Conservation (phyloP, 1,139 yeast species). For the Chernovozyma sophiae-reginae region DNA sequence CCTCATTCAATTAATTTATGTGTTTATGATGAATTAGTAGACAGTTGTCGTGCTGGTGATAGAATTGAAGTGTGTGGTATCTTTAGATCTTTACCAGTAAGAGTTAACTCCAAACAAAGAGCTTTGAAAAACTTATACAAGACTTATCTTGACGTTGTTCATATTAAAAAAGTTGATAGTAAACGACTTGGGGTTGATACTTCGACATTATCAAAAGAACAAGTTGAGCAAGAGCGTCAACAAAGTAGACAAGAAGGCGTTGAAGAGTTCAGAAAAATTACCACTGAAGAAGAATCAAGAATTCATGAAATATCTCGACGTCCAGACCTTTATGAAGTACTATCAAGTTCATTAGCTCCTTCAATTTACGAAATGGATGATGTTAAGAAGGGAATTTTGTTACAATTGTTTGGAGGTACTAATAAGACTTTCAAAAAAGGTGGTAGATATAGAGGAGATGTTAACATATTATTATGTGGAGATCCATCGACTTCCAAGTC, state of each 20-base stretch:
- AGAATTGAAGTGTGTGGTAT: slow-evolving; percentile 94
- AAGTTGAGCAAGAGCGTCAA: slow-evolving; percentile 46
- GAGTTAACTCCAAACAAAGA: slow-evolving; percentile 82
- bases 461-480: slow-evolving; percentile 87
- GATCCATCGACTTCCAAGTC: slow-evolving; percentile 98
- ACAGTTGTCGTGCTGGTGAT: slow-evolving; percentile 94
- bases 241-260: slow-evolving; percentile 45
- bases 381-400: slow-evolving; percentile 87
- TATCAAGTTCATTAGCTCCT: slow-evolving; percentile 92
- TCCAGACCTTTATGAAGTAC: slow-evolving; percentile 78
- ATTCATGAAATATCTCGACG: slow-evolving; percentile 63
- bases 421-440: slow-evolving; percentile 86
- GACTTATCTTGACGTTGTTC: slow-evolving; percentile 93
- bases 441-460: slow-evolving; percentile 94
- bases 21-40: slow-evolving; percentile 94
- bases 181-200: slow-evolving; percentile 79
- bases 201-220: slow-evolving; percentile 46
- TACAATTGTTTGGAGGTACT: slow-evolving; percentile 94
- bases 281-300: slow-evolving; percentile 62
- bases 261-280: slow-evolving; percentile 67
- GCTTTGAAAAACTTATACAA: slow-evolving; percentile 81
- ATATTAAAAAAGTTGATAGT: slow-evolving; percentile 79
- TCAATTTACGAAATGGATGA: slow-evolving; percentile 94
- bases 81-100: slow-evolving; percentile 86
- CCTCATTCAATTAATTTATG: slow-evolving; percentile 94